A percentile compares a stretch with the other conserved stretches of the same genome.
Evolutionary conservation across 495 filamentous ascomycete genomes (phyloP).

Genomic region (Bacidia rubella): DNA sequence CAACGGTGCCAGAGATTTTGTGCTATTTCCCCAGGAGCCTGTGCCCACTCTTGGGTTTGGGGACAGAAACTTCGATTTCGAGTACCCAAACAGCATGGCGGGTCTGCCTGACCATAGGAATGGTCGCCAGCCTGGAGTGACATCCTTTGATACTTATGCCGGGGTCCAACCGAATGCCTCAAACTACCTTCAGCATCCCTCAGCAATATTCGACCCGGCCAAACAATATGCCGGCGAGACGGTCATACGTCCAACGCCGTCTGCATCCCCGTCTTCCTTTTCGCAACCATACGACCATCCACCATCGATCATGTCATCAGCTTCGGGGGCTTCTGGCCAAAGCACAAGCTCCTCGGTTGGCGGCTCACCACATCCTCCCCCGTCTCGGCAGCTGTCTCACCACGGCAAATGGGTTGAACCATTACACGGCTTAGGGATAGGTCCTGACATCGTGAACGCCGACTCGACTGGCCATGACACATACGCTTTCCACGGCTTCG

Average conservation of each 20-base stretch:
- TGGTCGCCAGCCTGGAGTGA: conserved; percentile 2
- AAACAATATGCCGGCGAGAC: not conserved
- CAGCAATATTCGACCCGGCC: not conserved
- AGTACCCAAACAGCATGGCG: conserved; percentile 2
- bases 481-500: conserved; percentile 33
- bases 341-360: conserved; percentile 67
- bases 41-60: conserved; percentile 1
- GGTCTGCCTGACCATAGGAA: conserved; percentile 9
- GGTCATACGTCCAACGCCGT: conserved; percentile 5
- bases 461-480: conserved; percentile 37
- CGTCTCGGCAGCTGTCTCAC: conserved; percentile 41
- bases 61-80: not conserved
- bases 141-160: conserved; percentile 9
- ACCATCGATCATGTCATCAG: conserved; percentile 49
- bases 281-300: conserved; percentile 30
- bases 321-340: conserved; percentile 55
- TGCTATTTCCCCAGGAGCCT: conserved; percentile 17
- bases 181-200: not conserved
- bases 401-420: conserved; percentile 48
- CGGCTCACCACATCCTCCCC: conserved; percentile 64
- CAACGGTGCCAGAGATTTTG: conserved; percentile 14
- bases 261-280: conserved; percentile 18
- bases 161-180: not conserved
- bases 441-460: conserved; percentile 51
- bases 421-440: conserved; percentile 47